Percentiles rank a stretch among this genome's conserved stretches.
phyloP scores from a whole-genome alignment of 257 asterid genomes.

The Nicotiana paniculata region DNA sequence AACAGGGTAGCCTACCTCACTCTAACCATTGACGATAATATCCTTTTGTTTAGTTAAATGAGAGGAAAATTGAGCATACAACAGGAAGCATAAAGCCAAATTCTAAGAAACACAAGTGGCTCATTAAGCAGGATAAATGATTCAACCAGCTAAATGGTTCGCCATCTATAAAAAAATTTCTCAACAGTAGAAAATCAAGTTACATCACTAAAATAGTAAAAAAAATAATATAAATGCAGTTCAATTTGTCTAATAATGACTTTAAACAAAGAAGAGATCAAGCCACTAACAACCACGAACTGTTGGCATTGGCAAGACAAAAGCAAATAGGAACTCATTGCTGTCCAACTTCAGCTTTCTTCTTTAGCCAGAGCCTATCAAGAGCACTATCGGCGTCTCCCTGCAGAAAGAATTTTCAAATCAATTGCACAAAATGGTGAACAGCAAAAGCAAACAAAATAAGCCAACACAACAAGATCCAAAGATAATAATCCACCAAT shows the following conservation, averaged over 20 bases:
- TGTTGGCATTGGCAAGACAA: background rate
- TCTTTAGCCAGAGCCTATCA: conserved; percentile 26
- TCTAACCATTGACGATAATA: no score
- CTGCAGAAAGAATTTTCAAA: background rate
- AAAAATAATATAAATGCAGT: background rate
- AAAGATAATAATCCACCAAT: background rate
- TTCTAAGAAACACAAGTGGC: no score
- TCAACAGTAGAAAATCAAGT: background rate
- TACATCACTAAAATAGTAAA: background rate
- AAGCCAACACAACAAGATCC: background rate
- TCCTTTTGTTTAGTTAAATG: no score
- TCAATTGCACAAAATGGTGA: background rate
- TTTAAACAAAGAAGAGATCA: no score
- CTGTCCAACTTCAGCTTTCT: conserved; percentile 14
- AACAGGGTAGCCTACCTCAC: no score
- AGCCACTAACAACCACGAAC: background rate
- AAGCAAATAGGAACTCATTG: conserved; percentile 3
- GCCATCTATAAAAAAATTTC: background rate
- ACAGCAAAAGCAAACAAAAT: background rate
- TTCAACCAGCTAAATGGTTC: background rate
- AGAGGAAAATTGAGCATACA: no score
- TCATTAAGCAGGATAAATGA: background rate
- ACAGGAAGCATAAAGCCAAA: no score
- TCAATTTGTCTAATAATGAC: background rate
- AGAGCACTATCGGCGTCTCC: conserved; percentile 27